Percentiles rank a stretch among this genome's conserved stretches.
These are phyloP conservation scores for Serendipita sp. DNA, from an alignment of 768 basidiomycete genomes.

Conservation along the genomic window DNA sequence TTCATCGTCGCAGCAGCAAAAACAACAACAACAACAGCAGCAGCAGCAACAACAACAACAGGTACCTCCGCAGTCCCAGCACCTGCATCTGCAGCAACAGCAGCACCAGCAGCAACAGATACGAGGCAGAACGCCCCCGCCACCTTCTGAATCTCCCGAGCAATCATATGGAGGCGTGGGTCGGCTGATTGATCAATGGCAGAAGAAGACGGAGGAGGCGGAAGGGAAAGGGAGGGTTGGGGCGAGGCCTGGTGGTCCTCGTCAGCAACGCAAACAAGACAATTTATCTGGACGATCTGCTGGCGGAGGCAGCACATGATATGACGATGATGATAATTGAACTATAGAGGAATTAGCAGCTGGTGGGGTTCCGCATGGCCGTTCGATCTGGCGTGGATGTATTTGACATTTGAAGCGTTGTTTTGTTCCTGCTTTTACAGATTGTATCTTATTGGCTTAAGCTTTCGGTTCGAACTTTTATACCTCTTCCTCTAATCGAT, in stretches of 20 bases:
- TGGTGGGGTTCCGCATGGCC: no score
- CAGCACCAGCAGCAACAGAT: background rate
- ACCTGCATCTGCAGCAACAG: background rate
- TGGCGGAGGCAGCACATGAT: no score
- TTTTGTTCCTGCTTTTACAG: no score
- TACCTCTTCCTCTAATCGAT: no score
- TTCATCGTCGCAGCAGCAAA: background rate
- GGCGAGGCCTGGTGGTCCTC: background rate
- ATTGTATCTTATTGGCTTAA: no score
- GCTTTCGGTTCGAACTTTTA: no score
- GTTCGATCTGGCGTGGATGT: no score
- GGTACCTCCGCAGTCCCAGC: background rate
- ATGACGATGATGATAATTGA: no score
- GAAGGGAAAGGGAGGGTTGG: slow-evolving; percentile 18
- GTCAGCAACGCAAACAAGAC: background rate
- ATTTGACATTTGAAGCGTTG: no score
- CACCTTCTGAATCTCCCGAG: slow-evolving; percentile 50
- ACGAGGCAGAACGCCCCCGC: background rate
- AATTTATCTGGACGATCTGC: no score
- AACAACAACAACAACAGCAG: background rate
- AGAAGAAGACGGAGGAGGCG: slow-evolving; percentile 54
- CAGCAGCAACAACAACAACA: background rate
- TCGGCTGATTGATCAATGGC: slow-evolving; percentile 77
- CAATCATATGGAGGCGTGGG: slow-evolving; percentile 70
- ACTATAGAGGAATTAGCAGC: no score